phyloP scores from a whole-genome alignment of 2,329 filamentous ascomycete species.

The Diaporthe citri region DNA sequence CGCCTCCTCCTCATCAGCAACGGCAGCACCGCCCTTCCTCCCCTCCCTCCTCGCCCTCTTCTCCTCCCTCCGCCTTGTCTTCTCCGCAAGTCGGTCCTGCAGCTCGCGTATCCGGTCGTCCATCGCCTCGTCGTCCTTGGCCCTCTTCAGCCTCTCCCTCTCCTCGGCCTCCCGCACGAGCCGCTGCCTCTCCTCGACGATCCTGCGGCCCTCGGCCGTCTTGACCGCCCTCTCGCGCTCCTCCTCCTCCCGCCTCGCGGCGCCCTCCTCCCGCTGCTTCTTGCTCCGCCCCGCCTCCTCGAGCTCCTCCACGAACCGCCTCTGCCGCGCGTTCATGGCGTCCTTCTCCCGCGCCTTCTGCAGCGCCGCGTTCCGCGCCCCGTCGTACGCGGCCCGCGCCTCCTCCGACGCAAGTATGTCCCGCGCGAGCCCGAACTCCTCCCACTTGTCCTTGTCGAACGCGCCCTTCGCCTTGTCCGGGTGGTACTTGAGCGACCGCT shows the following conservation, averaged over 20 bases:
- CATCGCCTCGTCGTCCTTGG: constrained; percentile 42
- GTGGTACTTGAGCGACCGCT: constrained; percentile 89
- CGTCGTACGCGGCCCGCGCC: constrained; percentile 83
- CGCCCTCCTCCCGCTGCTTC: constrained; percentile 61
- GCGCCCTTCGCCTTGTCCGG: constrained; percentile 87
- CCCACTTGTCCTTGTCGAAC: constrained; percentile 85
- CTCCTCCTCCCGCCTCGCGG: constrained; percentile 35
- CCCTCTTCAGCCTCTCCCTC: constrained; percentile 53
- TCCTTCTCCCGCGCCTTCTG: constrained; percentile 79
- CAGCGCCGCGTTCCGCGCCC: constrained; percentile 77
- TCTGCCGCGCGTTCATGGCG: constrained; percentile 78
- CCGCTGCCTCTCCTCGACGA: constrained; percentile 56
- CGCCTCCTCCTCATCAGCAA: constrained; percentile 4
- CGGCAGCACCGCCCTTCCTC: constrained; percentile 45
- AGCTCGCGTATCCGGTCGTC: constrained; percentile 58
- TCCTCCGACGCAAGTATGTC: constrained; percentile 81
- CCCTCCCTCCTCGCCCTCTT: constrained; percentile 59
- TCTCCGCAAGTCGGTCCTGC: constrained; percentile 58
- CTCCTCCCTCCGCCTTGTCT: constrained; percentile 54
- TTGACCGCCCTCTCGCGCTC: constrained; percentile 51
- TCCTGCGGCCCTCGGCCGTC: constrained; percentile 49
- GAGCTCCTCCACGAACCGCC: constrained; percentile 87
- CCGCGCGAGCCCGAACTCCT: constrained; percentile 86
- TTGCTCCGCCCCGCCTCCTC: constrained; percentile 77
- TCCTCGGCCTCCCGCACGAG: constrained; percentile 58